These are phyloP conservation scores for Botrytis tulipae DNA, from an alignment of 2,329 filamentous ascomycete species.

Conservation along the genomic window DNA sequence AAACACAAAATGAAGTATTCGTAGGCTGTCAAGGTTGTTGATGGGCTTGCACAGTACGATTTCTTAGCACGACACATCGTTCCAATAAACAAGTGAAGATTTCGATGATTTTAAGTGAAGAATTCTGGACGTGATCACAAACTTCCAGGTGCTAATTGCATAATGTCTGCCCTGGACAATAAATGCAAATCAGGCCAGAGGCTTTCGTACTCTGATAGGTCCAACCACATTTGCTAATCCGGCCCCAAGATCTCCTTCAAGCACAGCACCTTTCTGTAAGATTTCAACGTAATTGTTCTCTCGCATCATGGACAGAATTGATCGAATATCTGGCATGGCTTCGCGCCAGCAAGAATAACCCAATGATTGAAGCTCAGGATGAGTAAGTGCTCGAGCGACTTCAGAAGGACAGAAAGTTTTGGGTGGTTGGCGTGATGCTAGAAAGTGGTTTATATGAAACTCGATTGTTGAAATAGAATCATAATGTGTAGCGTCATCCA, in stretches of 20 bases:
- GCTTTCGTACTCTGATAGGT: neutral
- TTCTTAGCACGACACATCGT: neutral
- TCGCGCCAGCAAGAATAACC: neutral
- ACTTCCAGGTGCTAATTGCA: too few species aligned
- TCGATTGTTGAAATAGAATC: neutral
- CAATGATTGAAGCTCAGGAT: neutral
- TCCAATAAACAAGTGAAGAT: neutral
- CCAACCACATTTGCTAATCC: conserved; percentile 3
- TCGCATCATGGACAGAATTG: neutral
- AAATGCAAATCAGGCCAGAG: neutral
- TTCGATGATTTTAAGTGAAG: neutral
- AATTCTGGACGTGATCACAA: too few species aligned
- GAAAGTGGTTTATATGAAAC: neutral
- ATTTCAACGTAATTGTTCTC: neutral
- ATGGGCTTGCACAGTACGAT: neutral
- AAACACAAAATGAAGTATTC: neutral
- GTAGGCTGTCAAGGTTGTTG: neutral
- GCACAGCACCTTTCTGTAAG: neutral
- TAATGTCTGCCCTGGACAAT: neutral
- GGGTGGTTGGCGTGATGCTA: conserved; percentile 11
- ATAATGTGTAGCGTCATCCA: neutral
- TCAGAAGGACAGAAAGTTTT: conserved; percentile 27
- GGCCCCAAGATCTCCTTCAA: neutral
- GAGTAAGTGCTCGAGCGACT: conserved; percentile 22
- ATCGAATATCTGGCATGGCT: conserved; percentile 4